Base-by-base conservation (phyloP, 805 yeast species). In the Wickerhamiella hasegawae region DNA sequence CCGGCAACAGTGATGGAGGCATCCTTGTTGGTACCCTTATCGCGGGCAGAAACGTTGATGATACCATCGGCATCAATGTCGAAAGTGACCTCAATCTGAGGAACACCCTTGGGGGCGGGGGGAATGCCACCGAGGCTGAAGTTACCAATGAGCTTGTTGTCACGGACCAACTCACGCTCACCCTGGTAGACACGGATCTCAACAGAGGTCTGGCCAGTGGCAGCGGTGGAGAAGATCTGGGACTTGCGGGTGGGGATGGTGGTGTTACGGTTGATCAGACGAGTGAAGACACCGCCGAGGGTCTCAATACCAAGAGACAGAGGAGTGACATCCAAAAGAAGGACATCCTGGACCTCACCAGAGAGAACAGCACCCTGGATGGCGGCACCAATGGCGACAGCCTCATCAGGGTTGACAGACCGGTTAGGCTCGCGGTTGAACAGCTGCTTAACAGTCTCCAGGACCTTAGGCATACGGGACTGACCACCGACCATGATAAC, bases 171-270 rank as follows among this genome's bases (percentile, higher is more conserved):
- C 68, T 84, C 95, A 72, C 96, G 81, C 73, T 84, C 96, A 71
- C 96, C 96, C 70, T 84, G 95, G 94, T 82, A 85, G 42, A 84
- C 96, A 68, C 95, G 78, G 66, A 84, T 84, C 69, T 83, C 94
- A 51, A 83, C 94, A 52, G 93, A 79, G 46, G 94, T 83, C 71
- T 83, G 95, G 59, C 94, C 94, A 51, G 87, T 79, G 46, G 93
- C 84, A 45, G 94, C 94, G 52, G 95, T 83, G 37, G 94, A 82
- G 78, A 85, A 84, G 54, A 84, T 75, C 69, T 84, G 95, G 33
- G 94, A 80, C 68, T 84, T 84, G 74, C 83, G 82, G 52, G 94
- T 83, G 62, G 96, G 96, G 48, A 84, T 83, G 44, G 96, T 84
- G 50, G 96, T 84, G 76, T 84, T 80, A 66, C 92, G 77, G 66